Percentiles rank a stretch among this genome's conserved stretches.
Conservation (phyloP, 2,329 filamentous ascomycete genomes). For the Tolypocladium cylindrosporum region DNA sequence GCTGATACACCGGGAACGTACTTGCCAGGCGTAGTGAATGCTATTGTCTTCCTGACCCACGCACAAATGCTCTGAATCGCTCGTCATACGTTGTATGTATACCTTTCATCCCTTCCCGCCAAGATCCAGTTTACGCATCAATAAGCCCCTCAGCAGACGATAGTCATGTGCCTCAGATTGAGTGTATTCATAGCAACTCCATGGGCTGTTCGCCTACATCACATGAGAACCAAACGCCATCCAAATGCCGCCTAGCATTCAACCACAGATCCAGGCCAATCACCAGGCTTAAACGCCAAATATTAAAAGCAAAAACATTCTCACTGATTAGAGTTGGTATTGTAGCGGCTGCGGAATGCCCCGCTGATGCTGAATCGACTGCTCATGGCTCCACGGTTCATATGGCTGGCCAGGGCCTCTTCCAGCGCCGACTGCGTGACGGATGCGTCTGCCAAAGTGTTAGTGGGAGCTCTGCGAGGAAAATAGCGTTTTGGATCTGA, state of each 20-base stretch:
- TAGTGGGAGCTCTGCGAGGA: not conserved
- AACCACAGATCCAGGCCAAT: not conserved
- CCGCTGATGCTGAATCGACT: conserved; percentile 59
- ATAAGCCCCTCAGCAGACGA: too few relatives aligned
- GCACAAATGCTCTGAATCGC: too few relatives aligned
- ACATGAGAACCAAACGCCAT: not conserved
- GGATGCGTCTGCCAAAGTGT: conserved; percentile 50
- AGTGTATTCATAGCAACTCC: not conserved
- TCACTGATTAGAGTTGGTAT: conserved; percentile 24
- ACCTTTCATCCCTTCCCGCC: not conserved
- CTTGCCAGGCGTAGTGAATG: not conserved
- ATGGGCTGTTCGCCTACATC: not conserved
- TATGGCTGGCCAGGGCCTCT: conserved; percentile 57
- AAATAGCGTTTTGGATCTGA: not conserved
- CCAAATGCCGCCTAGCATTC: not conserved
- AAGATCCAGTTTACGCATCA: not conserved
- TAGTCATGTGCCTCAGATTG: not conserved
- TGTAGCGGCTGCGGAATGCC: conserved; percentile 53
- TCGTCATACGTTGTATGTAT: too few relatives aligned
- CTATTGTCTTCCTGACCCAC: too few relatives aligned
- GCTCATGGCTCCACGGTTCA: conserved; percentile 23
- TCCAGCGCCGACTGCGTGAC: conserved; percentile 74
- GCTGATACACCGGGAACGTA: too few relatives aligned
- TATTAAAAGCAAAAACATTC: not conserved
- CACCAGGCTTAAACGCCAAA: not conserved